Evolutionary conservation across 106 monocot species (phyloP).

Genomic region (Acorus gramineus): DNA sequence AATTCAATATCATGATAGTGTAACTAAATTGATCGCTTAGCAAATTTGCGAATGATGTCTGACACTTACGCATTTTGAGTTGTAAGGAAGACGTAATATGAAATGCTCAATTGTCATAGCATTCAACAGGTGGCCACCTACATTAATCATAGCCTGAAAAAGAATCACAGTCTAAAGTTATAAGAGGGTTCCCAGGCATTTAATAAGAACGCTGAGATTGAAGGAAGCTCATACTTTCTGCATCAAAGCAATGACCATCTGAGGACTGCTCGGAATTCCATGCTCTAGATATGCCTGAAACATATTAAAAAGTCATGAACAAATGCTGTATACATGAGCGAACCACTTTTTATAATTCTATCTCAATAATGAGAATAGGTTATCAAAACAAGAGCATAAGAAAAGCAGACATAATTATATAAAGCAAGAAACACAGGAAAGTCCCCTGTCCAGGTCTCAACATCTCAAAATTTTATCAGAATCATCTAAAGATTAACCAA

Average conservation of each 20-base stretch:
- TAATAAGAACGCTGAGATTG: no score
- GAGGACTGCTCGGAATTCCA: constrained; percentile 64
- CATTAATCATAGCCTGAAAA: constrained; percentile 78
- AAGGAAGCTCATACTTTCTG: constrained; percentile 39
- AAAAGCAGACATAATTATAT: background rate
- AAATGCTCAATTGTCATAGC: constrained; percentile 96
- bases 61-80: constrained; percentile 50
- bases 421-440: background rate
- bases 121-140: constrained; percentile 66
- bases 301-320: background rate
- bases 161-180: constrained; percentile 1
- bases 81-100: constrained; percentile 68
- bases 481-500: background rate
- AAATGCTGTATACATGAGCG: background rate
- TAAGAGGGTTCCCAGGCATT: background rate
- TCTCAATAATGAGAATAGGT: no score
- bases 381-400: background rate
- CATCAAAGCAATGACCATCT: constrained; percentile 73
- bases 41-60: background rate
- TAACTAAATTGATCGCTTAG: background rate
- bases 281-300: constrained; percentile 75
- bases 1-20: background rate
- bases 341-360: no score
- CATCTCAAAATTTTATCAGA: no score
- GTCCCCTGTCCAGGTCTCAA: no score